Conservation (phyloP, 495 filamentous ascomycete species). For the Aspergillus incahuasiensis region DNA sequence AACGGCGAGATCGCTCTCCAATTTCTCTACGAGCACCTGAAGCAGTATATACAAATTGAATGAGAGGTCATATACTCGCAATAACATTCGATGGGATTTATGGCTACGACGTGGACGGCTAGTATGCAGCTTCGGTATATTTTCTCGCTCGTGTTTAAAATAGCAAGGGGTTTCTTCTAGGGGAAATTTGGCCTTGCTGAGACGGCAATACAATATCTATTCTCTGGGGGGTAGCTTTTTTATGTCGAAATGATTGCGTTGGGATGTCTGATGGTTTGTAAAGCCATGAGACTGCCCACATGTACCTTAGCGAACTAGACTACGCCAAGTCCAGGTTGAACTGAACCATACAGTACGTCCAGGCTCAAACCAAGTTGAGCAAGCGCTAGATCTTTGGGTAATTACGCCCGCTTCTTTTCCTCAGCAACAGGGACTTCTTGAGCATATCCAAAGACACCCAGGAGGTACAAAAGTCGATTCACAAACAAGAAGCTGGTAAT, state of each 20-base stretch:
- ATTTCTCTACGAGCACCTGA: conserved; percentile 27
- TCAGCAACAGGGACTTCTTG: conserved; percentile 41
- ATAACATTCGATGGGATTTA: neutral
- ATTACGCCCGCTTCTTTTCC: conserved; percentile 14
- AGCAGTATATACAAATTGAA: too few relatives aligned
- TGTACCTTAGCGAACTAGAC: neutral
- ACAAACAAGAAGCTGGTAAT: conserved; percentile 53
- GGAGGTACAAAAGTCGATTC: conserved; percentile 52
- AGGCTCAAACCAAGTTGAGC: neutral
- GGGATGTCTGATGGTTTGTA: neutral
- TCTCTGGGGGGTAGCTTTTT: too few relatives aligned
- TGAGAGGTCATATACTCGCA: neutral
- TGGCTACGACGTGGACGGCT: neutral
- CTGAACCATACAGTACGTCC: neutral
- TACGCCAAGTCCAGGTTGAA: neutral
- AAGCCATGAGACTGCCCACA: neutral
- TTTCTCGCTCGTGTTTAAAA: neutral
- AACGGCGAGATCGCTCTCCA: conserved; percentile 29
- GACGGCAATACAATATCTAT: too few relatives aligned
- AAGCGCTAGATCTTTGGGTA: neutral
- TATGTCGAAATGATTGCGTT: neutral
- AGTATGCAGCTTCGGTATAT: neutral
- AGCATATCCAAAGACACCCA: conserved; percentile 53
- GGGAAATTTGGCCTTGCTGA: too few relatives aligned
- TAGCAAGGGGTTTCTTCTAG: neutral